Base-by-base conservation (phyloP, 2,329 filamentous ascomycete genomes). In the Penicillium sp. region DNA sequence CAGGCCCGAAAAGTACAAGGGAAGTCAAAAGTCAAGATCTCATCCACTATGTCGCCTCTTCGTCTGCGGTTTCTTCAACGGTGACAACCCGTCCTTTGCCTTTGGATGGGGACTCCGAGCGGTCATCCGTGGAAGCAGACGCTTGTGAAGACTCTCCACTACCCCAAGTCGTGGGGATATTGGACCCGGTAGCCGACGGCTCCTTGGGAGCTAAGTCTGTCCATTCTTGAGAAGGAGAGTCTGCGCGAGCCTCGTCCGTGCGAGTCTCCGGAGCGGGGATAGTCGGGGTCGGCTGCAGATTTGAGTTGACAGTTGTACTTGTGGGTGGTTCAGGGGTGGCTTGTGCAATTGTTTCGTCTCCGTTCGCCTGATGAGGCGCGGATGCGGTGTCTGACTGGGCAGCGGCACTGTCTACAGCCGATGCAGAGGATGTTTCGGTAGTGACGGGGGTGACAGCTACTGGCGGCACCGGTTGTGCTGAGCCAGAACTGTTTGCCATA, bases 61-160 rank as follows among this genome's bases (percentile, higher is more conserved):
- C 71, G 31, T 71, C 70, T 8, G 34, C 59, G 13, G 57, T 60
- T 44, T 75, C 72, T 61, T 75, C 72, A n/a, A 74, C 70, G 1
- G 70, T 72, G 22, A 66, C 64, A 34, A 66, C 62, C 22, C 70
- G 65, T 10, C 60, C 55, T 58, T 75, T 75, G 29, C 72, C 72
- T 44, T 73, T 73, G 27, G 65, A 64, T 16, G 58, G 42, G 27
- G 68, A 67, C n/a, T 61, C 60, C 6, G 64, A 22, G 6, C 47
- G 46, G 10, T 51, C 52, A 7, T 62, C 63, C 1, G 47, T 13
- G 5, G 47, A 39, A 16, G 21, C 47, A 5, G 56, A n/a, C 24
- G 46, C 29, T n/a, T 51, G 18, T n/a, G 42, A n/a, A 13, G 45
- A 22, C 29, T 47, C 29, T 22, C 32, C 40, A 16, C 22, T 49